A percentile compares a stretch with the other conserved stretches of the same genome.
Evolutionary conservation across 352 stramenopile genomes (phyloP).

Genomic region (Thalassiosira livingstoniorum): DNA sequence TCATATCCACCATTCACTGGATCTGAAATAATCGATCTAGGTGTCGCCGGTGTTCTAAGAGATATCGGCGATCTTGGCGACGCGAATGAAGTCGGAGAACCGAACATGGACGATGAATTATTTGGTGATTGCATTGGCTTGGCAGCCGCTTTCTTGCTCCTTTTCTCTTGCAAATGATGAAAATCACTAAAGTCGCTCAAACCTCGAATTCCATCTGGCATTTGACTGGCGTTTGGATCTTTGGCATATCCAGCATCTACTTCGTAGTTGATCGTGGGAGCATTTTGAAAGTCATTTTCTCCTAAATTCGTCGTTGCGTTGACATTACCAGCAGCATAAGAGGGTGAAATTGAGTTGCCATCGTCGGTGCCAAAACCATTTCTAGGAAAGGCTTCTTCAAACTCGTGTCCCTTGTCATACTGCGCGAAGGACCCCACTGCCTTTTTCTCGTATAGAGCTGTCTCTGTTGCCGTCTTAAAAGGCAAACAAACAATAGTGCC

Average conservation of each 20-base stretch:
- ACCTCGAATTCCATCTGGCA: background rate
- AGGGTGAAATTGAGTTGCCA: background rate
- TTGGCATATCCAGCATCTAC: constrained; percentile 45
- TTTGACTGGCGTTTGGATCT: background rate
- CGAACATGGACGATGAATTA: too few species aligned
- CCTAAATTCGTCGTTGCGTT: background rate
- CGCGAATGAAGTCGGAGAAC: too few species aligned
- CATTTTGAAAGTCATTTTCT: background rate
- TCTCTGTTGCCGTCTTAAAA: constrained; percentile 33
- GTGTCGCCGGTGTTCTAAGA: too few species aligned
- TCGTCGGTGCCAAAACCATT: background rate
- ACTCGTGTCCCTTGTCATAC: background rate
- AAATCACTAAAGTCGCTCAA: constrained; percentile 39
- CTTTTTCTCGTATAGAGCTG: constrained; percentile 55
- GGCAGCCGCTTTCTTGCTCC: too few species aligned
- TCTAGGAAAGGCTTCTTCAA: background rate
- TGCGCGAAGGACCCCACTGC: background rate
- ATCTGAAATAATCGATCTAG: too few species aligned
- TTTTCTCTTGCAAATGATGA: constrained; percentile 18
- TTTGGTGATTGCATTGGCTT: too few species aligned
- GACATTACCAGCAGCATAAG: background rate
- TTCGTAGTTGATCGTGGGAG: background rate
- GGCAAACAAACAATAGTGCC: constrained; percentile 54
- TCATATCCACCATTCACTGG: too few species aligned
- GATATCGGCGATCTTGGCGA: too few species aligned